phyloP scores from a whole-genome alignment of 768 basidiomycete genomes.

The Gloeophyllum trabeum region DNA sequence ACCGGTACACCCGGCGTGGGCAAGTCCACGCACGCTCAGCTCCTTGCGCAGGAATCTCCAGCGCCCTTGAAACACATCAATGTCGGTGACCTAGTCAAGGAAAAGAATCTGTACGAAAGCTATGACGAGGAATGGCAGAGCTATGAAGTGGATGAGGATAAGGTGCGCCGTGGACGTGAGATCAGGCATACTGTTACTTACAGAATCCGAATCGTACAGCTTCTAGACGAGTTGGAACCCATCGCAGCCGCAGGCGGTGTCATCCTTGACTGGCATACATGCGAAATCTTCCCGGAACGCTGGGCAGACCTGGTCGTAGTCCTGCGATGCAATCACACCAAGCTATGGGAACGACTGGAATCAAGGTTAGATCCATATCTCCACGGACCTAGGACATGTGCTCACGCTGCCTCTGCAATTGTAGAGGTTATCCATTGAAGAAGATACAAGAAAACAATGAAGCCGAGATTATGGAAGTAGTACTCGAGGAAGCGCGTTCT shows the following conservation, averaged over 20 bases:
- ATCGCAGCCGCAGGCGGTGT: constrained; percentile 59
- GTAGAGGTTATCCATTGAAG: constrained; percentile 75
- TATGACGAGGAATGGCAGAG: constrained; percentile 95
- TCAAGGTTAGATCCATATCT: constrained; percentile 46
- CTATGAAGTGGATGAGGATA: constrained; percentile 93
- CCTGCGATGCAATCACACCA: constrained; percentile 76
- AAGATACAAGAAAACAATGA: constrained; percentile 99
- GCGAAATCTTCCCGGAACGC: constrained; percentile 88
- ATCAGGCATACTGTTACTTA: no score
- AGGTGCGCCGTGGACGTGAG: no score
- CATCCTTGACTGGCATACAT: constrained; percentile 92
- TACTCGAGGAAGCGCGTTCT: constrained; percentile 77
- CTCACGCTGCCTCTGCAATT: neutral
- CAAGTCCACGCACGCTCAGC: constrained; percentile 85
- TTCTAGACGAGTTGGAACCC: constrained; percentile 82
- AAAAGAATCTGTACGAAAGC: constrained; percentile 66
- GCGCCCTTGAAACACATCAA: constrained; percentile 74
- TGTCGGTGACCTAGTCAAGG: constrained; percentile 84
- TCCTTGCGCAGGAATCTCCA: constrained; percentile 66
- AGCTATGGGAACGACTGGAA: constrained; percentile 86
- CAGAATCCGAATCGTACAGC: constrained; percentile 33
- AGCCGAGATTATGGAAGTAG: constrained; percentile 94
- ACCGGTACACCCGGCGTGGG: constrained; percentile 95
- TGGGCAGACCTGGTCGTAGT: constrained; percentile 97
- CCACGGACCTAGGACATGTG: neutral